Percentiles rank a stretch among this genome's conserved stretches.
These are phyloP conservation scores for Fusarium dimerum DNA, from an alignment of 2,329 filamentous ascomycete genomes.

Conservation along the genomic window DNA sequence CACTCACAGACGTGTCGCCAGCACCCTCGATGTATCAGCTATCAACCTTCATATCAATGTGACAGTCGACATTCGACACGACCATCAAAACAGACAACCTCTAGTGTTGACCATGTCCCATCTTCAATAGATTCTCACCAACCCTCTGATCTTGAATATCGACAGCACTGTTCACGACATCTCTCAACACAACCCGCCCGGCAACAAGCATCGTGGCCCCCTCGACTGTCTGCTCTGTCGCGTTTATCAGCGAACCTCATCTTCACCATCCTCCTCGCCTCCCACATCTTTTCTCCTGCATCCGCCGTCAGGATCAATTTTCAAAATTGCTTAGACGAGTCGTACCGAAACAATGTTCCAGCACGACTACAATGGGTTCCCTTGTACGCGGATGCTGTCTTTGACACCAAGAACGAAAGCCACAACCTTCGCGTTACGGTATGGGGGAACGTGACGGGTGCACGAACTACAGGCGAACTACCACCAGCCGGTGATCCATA, in stretches of 20 bases:
- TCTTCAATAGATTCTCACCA: slow-evolving; percentile 14
- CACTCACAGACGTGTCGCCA: slow-evolving; percentile 16
- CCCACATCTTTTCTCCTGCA: slow-evolving; percentile 43
- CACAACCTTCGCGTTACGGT: slow-evolving; percentile 76
- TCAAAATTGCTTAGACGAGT: slow-evolving; percentile 76
- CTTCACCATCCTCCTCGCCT: slow-evolving; percentile 39
- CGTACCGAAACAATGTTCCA: slow-evolving; percentile 57
- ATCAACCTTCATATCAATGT: slow-evolving; percentile 8
- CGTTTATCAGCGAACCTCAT: slow-evolving; percentile 31
- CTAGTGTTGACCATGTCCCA: slow-evolving; percentile 22
- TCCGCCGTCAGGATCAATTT: slow-evolving; percentile 72
- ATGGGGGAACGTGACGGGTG: slow-evolving; percentile 89
- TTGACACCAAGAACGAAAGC: slow-evolving; percentile 60
- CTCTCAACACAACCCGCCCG: slow-evolving; percentile 18
- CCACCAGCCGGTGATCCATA: slow-evolving; percentile 59
- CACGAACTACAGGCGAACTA: slow-evolving; percentile 55
- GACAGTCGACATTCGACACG: slow-evolving; percentile 25
- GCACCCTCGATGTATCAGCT: slow-evolving; percentile 15
- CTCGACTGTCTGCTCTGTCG: slow-evolving; percentile 18
- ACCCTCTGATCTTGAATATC: slow-evolving; percentile 5
- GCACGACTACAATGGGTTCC: slow-evolving; percentile 78
- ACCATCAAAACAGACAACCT: slow-evolving; percentile 13
- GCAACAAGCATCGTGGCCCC: slow-evolving; percentile 13
- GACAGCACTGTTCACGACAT: slow-evolving; percentile 7
- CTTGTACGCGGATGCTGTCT: slow-evolving; percentile 70